phyloP scores from a whole-genome alignment of 2,329 filamentous ascomycete species.

The Claviceps sp. region DNA sequence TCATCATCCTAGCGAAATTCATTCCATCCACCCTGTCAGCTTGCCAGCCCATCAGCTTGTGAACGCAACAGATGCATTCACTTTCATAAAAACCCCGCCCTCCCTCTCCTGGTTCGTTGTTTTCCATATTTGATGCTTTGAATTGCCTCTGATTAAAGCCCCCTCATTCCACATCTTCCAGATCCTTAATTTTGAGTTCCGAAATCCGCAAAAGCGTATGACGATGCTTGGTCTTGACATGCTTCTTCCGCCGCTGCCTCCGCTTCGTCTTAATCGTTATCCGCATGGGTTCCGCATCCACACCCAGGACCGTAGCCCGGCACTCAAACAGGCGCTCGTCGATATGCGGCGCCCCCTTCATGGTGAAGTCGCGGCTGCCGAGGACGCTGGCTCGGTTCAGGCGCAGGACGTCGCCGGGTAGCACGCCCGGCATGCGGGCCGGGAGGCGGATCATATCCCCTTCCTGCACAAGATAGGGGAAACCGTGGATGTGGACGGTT shows the following conservation, averaged over 20 bases:
- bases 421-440: constrained; percentile 63
- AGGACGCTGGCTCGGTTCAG: constrained; percentile 74
- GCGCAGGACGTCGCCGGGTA: constrained; percentile 72
- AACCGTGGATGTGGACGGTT: constrained; percentile 65
- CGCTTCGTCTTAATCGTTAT: constrained; percentile 72
- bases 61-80: background rate
- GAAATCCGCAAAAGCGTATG: constrained; percentile 79
- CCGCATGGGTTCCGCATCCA: constrained; percentile 67
- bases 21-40: background rate
- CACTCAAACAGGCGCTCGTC: constrained; percentile 78
- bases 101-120: too few species aligned
- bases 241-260: constrained; percentile 59
- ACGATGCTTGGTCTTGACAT: constrained; percentile 76
- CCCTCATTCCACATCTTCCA: constrained; percentile 22
- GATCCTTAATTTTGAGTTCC: constrained; percentile 54
- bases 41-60: background rate
- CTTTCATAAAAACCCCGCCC: background rate
- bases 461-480: constrained; percentile 64
- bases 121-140: too few species aligned
- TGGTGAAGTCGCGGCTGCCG: constrained; percentile 79
- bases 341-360: constrained; percentile 69
- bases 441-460: constrained; percentile 67
- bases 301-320: constrained; percentile 69
- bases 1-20: background rate
- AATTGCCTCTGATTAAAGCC: too few species aligned